phyloP scores from a whole-genome alignment of 352 stramenopile species.

The Phytophthora melonis region DNA sequence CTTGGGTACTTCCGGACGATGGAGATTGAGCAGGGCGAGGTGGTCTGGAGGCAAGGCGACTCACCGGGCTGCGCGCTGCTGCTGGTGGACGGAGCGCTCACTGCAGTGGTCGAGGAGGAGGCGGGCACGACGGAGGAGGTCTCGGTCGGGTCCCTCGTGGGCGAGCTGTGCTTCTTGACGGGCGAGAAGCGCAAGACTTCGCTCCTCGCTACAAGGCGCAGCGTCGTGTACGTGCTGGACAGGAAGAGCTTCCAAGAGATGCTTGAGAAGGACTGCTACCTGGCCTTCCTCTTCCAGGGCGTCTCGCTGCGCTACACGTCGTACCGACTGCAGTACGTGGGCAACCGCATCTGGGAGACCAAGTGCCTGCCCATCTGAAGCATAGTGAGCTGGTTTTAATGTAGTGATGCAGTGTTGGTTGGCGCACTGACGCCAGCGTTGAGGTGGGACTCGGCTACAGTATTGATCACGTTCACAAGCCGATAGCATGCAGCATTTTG shows the following conservation, averaged over 20 bases:
- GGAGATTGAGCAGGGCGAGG: constrained; percentile 62
- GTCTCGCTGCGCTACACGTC: constrained; percentile 82
- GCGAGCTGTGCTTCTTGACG: constrained; percentile 81
- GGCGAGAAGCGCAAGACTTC: constrained; percentile 85
- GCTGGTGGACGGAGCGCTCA: constrained; percentile 68
- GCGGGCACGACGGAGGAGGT: constrained; percentile 81
- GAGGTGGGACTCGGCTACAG: too few relatives aligned
- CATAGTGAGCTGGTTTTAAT: too few relatives aligned
- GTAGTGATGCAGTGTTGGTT: too few relatives aligned
- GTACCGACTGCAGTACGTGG: constrained; percentile 80
- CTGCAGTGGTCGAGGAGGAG: constrained; percentile 82
- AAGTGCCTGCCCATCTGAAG: constrained; percentile 84
- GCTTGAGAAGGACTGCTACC: constrained; percentile 61
- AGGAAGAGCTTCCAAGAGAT: constrained; percentile 67
- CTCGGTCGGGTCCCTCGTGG: constrained; percentile 69
- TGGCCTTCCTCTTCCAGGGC: constrained; percentile 82
- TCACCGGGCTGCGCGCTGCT: constrained; percentile 62
- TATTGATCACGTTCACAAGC: too few relatives aligned
- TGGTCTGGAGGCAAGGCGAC: constrained; percentile 78
- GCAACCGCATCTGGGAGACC: constrained; percentile 88
- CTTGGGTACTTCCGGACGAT: constrained; percentile 80
- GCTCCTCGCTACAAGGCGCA: constrained; percentile 61
- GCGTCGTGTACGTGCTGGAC: constrained; percentile 77
- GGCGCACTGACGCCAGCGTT: too few relatives aligned
- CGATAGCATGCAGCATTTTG: too few relatives aligned